Evolutionary conservation across 2,329 filamentous ascomycete species (phyloP).

Genomic region (Scolecobasidium constrictum): DNA sequence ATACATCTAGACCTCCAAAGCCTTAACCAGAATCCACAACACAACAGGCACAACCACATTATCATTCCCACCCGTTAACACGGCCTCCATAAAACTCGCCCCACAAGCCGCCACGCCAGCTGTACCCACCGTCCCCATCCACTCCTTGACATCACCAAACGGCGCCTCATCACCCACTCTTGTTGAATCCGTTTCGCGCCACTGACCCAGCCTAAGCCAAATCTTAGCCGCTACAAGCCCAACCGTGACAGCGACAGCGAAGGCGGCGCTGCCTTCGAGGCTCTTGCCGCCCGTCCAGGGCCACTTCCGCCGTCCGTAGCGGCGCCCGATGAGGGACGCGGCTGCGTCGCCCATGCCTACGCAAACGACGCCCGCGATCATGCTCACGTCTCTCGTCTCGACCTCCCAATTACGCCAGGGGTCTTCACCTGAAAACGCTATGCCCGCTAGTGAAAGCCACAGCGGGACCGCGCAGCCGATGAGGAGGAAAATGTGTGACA

Average conservation of each 20-base stretch:
- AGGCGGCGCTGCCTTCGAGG: constrained; percentile 74
- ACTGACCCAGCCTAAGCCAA: constrained; percentile 71
- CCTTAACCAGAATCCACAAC: constrained; percentile 84
- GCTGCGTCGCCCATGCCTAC: constrained; percentile 93
- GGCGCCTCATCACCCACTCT: neutral
- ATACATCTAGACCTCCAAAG: constrained; percentile 51
- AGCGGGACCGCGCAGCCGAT: constrained; percentile 92
- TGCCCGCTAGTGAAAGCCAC: constrained; percentile 71
- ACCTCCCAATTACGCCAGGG: constrained; percentile 68
- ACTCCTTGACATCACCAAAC: neutral
- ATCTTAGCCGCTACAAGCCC: constrained; percentile 59
- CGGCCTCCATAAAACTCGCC: constrained; percentile 87
- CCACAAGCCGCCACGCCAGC: constrained; percentile 62
- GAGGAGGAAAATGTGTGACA: constrained; percentile 90
- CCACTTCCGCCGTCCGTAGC: constrained; percentile 85
- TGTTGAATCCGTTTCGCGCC: constrained; percentile 37
- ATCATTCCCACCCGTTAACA: constrained; percentile 92
- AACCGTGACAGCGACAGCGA: constrained; percentile 64
- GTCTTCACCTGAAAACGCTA: constrained; percentile 27
- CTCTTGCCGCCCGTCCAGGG: constrained; percentile 95
- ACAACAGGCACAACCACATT: constrained; percentile 94
- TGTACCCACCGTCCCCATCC: constrained; percentile 35
- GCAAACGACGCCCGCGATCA: constrained; percentile 87
- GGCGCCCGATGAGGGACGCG: constrained; percentile 76
- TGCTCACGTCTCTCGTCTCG: constrained; percentile 60